Evolutionary conservation across 441 rosid species (phyloP), one percentile per base, ranked within the genome.

Genomic region (Arabidopsis hybrid): DNA sequence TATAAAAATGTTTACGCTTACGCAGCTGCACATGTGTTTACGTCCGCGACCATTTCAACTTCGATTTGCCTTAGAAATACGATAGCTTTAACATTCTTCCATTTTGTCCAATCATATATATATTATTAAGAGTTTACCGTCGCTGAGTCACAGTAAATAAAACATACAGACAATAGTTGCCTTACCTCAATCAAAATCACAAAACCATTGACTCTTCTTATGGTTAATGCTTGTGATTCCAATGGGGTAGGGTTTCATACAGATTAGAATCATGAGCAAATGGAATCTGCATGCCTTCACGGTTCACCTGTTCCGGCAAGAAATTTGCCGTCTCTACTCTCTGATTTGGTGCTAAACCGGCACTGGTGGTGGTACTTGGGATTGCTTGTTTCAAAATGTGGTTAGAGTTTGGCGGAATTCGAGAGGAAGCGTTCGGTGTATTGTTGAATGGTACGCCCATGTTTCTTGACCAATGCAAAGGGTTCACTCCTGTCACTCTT

Each of bases 401-500:
- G 63, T 36, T 65, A 56, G 77, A 26, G 58, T 38, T 73, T 14
- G 35, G 21, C 5, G 42, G 65, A 12, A 57, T 49, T 18, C 78
- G 50, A 17, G 75, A 56, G 32, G 79, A 45, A 26, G 34, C 74
- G 17, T 52, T 68, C 2, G 16, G 74, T 55, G 69, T 62, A 60
- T 55, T 62, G 71, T 57, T 56, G 47, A 76, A 69, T 47, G 66
- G 61, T 32, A 34, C 10, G 38, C 71, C 17, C 72, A 76, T 77
- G 68, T 59, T 77, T 78, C 87, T 85, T 65, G 87, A 79, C 38
- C 87, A 82, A 66, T 83, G 74, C 77, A 87, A 73, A 9, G 97
- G 97, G 78, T 84, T 90, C 78, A 88, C 72, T 72, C 97, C 97
- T 1, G 97, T 91, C 70, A 88, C 91, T 62, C 86, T 84, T 79